Conservation (phyloP, 352 stramenopile species). For the Peronospora tabacina region DNA sequence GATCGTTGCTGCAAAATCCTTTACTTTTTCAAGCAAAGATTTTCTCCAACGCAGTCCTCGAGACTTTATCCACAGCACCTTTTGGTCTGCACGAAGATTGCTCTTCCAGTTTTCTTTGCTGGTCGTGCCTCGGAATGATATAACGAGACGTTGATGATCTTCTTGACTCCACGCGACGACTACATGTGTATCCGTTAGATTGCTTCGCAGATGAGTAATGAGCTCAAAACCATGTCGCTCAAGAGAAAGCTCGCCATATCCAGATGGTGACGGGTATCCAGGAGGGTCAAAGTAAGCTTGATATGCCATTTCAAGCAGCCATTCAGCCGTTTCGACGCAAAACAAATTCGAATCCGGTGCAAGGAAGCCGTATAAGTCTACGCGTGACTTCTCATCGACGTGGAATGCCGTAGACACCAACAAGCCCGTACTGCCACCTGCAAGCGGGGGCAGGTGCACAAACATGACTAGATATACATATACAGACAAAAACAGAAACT, state of each 20-base stretch:
- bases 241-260: constrained; percentile 65
- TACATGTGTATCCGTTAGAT: constrained; percentile 71
- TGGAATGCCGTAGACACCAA: constrained; percentile 65
- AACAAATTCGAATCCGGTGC: constrained; percentile 72
- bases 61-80: constrained; percentile 73
- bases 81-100: constrained; percentile 78
- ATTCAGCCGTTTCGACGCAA: constrained; percentile 79
- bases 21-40: constrained; percentile 55
- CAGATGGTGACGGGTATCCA: constrained; percentile 63
- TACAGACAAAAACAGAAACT: constrained; percentile 73
- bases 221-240: constrained; percentile 77
- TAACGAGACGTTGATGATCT: constrained; percentile 61
- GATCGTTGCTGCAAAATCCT: constrained; percentile 63
- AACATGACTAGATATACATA: constrained; percentile 83
- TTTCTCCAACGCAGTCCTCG: constrained; percentile 39
- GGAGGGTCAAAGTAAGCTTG: constrained; percentile 84
- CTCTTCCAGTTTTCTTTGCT: constrained; percentile 86
- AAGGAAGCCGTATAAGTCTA: constrained; percentile 58
- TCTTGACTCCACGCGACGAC: constrained; percentile 44
- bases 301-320: constrained; percentile 76
- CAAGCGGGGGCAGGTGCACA: constrained; percentile 62
- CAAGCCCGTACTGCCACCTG: constrained; percentile 39
- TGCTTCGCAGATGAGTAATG: constrained; percentile 69
- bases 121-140: constrained; percentile 81
- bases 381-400: constrained; percentile 50